These are phyloP conservation scores for Fraxinus albicans DNA, from an alignment of 305 asterid species.

Conservation along the genomic window DNA sequence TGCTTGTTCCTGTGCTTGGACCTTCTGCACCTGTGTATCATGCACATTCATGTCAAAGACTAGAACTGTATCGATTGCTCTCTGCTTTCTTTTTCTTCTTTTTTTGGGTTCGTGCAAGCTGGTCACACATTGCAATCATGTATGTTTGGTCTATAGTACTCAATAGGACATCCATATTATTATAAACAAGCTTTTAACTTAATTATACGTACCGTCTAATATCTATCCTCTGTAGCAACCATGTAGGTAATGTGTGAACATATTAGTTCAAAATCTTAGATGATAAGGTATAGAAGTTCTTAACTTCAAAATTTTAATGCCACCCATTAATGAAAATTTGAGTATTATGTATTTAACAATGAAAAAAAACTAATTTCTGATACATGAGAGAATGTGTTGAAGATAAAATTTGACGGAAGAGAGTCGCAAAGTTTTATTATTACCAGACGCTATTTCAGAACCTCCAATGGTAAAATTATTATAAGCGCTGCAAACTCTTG, in stretches of 20 bases:
- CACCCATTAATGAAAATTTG: neutral
- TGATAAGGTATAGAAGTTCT: neutral
- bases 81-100: neutral
- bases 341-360: neutral
- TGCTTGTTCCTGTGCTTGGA: conserved; percentile 11
- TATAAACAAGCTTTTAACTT: no score
- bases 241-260: neutral
- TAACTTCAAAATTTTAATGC: neutral
- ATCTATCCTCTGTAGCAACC: neutral
- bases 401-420: no score
- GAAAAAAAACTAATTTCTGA: neutral
- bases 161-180: no score
- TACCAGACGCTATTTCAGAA: conserved; percentile 33
- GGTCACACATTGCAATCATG: neutral
- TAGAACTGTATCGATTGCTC: neutral
- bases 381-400: neutral
- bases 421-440: neutral
- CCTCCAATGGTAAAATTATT: neutral
- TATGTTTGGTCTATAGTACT: neutral
- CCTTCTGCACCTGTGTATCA: conserved; percentile 1
- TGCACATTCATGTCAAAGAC: conserved; percentile 6
- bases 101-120: neutral
- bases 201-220: neutral
- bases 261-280: neutral
- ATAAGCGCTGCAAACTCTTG: neutral